Evolutionary conservation across 352 stramenopile genomes (phyloP), one percentile per base, ranked within the genome.

Genomic region (Phytopythium montanum): DNA sequence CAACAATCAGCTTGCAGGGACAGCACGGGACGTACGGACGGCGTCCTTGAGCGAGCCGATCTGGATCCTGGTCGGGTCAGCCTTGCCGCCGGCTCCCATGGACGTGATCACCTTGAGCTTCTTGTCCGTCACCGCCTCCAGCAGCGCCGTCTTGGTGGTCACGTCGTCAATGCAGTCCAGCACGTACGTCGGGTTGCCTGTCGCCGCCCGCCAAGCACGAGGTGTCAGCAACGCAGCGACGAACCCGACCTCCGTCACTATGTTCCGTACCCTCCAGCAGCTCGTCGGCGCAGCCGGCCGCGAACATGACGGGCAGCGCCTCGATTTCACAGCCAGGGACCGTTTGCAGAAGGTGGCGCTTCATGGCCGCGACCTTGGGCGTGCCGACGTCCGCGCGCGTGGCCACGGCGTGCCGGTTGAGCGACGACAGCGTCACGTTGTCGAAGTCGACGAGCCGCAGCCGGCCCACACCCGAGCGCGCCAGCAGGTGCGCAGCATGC

Each of bases 141-240:
- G 74, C 25, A 99, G 80, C 41, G 94, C 83, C 3, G 90, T 79
- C 71, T 99, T 99, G 46, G 97, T 99, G 50, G 92, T 95, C 33
- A 99, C 88, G 78, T 99, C 97, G 73, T 99, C 98, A 72, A 99
- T 99, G 61, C 96, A 99, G 74, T 99, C 97, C 64, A 99, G 73
- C 23, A 99, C 90, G 55, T 91, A 98, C 65, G 85, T 98, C 72
- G 79, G 94, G 69, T 81, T 86, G 23, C 78, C 73, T 79, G 38
- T 38, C 52, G 5, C 5, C 28, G 34, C 1, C 13, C 34, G 19
- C 36, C 31, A 6, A 36, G 31, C 31, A 34, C 31, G 31, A 36
- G 31, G 5, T 10, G 5, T 36, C 31, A 36, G 41, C 19, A 19
- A n/a, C n/a, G n/a, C n/a, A n/a, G n/a, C n/a, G n/a, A n/a, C n/a